Percentiles rank a stretch among this genome's conserved stretches.
Evolutionary conservation across 129 eudicot genomes (phyloP).

Genomic region (Dittrichia graveolens): DNA sequence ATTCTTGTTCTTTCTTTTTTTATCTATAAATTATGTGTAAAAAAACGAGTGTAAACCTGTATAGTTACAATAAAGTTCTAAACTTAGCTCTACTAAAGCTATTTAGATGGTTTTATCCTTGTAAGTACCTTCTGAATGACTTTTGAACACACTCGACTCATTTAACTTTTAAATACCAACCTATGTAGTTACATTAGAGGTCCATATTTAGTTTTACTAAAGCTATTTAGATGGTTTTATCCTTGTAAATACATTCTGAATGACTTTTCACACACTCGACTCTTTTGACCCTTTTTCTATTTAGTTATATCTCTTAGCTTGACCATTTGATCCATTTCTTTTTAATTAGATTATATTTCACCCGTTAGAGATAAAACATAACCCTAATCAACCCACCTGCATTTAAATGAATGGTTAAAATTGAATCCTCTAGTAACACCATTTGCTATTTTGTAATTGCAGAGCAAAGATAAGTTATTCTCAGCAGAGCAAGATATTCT

Average conservation of each 20-base stretch:
- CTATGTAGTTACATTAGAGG: no score
- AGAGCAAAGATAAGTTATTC: slow-evolving; percentile 62
- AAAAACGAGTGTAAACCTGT: neutral
- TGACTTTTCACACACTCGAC: neutral
- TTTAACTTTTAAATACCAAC: neutral
- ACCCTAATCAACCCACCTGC: neutral
- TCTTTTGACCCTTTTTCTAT: neutral
- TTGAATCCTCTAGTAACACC: neutral
- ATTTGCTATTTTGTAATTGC: slow-evolving; percentile 12
- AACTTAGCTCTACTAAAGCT: neutral
- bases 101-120: neutral
- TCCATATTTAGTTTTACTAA: neutral
- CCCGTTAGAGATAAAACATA: neutral
- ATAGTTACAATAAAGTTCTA: neutral
- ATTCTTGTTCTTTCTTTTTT: neutral
- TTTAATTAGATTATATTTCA: neutral
- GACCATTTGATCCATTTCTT: neutral
- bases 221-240: neutral
- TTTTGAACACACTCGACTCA: neutral
- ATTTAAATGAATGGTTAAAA: neutral
- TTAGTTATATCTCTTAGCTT: neutral
- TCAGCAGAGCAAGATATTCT: slow-evolving; percentile 72
- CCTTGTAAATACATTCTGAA: neutral
- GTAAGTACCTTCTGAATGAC: neutral
- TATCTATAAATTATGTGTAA: neutral